Evolutionary conservation across 371 early-diverging fungal species (phyloP).

Genomic region (Actinomortierella wolfii): DNA sequence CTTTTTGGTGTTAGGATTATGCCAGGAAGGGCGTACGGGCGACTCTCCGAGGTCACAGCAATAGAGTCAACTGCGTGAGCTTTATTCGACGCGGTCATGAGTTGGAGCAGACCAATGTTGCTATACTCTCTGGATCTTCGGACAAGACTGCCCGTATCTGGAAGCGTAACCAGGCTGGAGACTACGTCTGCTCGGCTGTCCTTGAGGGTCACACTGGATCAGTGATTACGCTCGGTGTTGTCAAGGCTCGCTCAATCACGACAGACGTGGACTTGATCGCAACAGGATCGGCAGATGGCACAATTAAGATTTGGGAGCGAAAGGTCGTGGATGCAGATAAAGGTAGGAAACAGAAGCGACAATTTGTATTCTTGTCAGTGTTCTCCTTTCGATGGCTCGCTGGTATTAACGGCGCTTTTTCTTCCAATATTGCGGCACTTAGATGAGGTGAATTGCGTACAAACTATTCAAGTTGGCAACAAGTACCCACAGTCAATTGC

Average conservation of each 20-base stretch:
- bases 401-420: not conserved
- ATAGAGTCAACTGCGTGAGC: constrained; percentile 78
- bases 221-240: constrained; percentile 68
- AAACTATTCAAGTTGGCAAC: constrained; percentile 70
- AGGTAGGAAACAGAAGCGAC: constrained; percentile 27
- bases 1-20: constrained; percentile 50
- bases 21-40: constrained; percentile 56
- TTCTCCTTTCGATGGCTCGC: not conserved
- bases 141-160: constrained; percentile 82
- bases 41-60: constrained; percentile 82
- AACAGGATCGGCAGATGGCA: constrained; percentile 85
- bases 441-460: constrained; percentile 65
- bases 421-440: not conserved
- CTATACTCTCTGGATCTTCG: constrained; percentile 83
- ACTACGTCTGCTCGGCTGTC: constrained; percentile 73
- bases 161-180: constrained; percentile 50
- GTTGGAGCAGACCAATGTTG: constrained; percentile 58
- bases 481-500: constrained; percentile 75
- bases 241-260: constrained; percentile 52
- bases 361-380: not conserved
- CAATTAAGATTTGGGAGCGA: constrained; percentile 75
- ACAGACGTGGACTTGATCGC: constrained; percentile 61
- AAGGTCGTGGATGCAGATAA: constrained; percentile 49
- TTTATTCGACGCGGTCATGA: constrained; percentile 70
- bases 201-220: constrained; percentile 75